Percentiles rank a stretch among this genome's conserved stretches.
phyloP scores from a whole-genome alignment of 805 yeast genomes.

The Candida silvicultrix region DNA sequence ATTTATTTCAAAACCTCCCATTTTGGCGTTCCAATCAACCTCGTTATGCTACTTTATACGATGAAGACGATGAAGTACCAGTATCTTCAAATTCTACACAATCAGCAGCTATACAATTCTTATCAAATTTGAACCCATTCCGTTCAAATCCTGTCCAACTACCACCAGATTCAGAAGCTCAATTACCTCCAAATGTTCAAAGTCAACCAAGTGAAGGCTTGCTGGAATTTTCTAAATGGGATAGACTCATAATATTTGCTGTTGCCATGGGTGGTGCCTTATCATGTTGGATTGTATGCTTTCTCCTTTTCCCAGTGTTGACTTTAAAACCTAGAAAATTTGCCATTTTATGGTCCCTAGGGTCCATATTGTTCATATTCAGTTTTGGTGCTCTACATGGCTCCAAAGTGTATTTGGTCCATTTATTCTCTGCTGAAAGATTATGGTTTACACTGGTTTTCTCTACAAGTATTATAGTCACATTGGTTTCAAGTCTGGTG shows the following conservation, averaged over 20 bases:
- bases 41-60: background rate
- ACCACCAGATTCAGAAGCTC: conserved; percentile 8
- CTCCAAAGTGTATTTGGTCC: conserved; percentile 5
- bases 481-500: conserved; percentile 8
- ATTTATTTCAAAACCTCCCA: background rate
- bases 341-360: conserved; percentile 12
- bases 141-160: conserved; percentile 6
- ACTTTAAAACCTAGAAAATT: conserved; percentile 14
- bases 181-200: background rate
- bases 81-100: background rate
- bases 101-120: background rate
- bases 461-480: conserved; percentile 6
- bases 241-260: conserved; percentile 13
- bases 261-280: conserved; percentile 14
- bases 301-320: conserved; percentile 12
- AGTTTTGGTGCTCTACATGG: conserved; percentile 14
- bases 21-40: background rate
- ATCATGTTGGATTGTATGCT: conserved; percentile 14
- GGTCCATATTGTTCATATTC: conserved; percentile 11
- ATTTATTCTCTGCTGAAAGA: conserved; percentile 11
- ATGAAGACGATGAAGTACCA: background rate
- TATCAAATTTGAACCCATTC: conserved; percentile 1
- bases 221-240: conserved; percentile 7
- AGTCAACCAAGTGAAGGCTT: background rate
- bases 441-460: conserved; percentile 14